Base-by-base conservation (phyloP, 2,329 filamentous ascomycete genomes). In the Phialophora expanda region DNA sequence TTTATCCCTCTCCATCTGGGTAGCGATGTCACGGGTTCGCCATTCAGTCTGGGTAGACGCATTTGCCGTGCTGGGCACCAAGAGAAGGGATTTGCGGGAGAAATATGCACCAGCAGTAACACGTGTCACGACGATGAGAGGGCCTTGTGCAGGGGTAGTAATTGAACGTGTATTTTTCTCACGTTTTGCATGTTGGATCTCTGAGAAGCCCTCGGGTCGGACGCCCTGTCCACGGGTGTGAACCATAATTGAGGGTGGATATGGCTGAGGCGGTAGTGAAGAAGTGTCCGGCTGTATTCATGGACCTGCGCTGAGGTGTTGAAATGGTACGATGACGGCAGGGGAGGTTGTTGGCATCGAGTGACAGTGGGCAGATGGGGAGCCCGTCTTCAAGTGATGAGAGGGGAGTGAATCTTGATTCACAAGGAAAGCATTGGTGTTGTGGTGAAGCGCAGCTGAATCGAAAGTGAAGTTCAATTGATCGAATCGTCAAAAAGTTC, bases 201-300 rank as follows among this genome's bases (percentile, higher is more conserved):
- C 63, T 12, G 67, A 54, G 56, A 66, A 65, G 60, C 67, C 67
- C 62, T 67, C 65, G 60, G 67, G 65, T 28, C 65, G 65, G 62
- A 63, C 67, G 20, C 67, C 67, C 56, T 66, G 60, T 53, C 65
- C 60, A 61, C 67, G 65, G 28, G 67, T 69, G 51, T 67, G 67
- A 24, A 66, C 65, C 67, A 69, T 69, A 6, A 14, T 51, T 56
- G 57, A n/a, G 11, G 7, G 51, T 4, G 2, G 26, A 30, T 22
- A n/a, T n/a, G 53, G 28, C 14, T 55, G 28, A 14, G 7, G 28
- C 8, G 28, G 24, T 55, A 6, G 28, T 55, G 53, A 34, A 8
- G 28, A 55, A 28, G 11, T 7, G 26, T 26, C 2, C 7, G 26
- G 26, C n/a, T n/a, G 38, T 7, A 17, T 44, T 44, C 38, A 11